A percentile compares a stretch with the other conserved stretches of the same genome.
Conservation (phyloP, 345 rosid genomes). For the Syzygium aqueum region DNA sequence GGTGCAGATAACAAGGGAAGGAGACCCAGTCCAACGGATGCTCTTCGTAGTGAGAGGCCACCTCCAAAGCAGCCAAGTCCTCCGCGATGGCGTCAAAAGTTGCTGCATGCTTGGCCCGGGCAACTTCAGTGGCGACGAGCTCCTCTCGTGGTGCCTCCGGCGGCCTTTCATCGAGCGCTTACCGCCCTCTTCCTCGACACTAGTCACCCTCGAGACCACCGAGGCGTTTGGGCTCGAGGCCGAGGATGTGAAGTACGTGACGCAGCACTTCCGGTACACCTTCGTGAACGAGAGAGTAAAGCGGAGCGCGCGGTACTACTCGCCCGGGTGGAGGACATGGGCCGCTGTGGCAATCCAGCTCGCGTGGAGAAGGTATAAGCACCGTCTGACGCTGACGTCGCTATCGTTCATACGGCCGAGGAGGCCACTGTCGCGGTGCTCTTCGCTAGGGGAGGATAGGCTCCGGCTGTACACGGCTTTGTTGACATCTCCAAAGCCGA, state of each 20-base stretch:
- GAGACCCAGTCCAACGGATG: constrained; percentile 95
- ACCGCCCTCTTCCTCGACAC: constrained; percentile 82
- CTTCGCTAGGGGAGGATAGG: constrained; percentile 84
- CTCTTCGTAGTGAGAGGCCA: constrained; percentile 93
- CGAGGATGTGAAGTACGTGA: constrained; percentile 79
- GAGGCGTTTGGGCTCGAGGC: constrained; percentile 96
- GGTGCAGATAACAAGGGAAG: constrained; percentile 77
- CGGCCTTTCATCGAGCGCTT: constrained; percentile 81
- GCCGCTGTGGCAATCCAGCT: constrained; percentile 92
- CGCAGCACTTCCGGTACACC: constrained; percentile 94
- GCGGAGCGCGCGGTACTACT: constrained; percentile 88
- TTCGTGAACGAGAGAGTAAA: constrained; percentile 85
- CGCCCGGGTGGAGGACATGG: constrained; percentile 99
- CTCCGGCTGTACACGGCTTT: constrained; percentile 84
- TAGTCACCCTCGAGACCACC: constrained; percentile 79
- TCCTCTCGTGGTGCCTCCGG: constrained; percentile 85
- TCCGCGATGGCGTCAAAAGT: constrained; percentile 77
- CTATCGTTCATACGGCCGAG: constrained; percentile 87
- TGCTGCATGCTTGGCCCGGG: constrained; percentile 98
- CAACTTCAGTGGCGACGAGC: constrained; percentile 95
- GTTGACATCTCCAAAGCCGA: constrained; percentile 93
- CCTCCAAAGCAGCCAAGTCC: constrained; percentile 89
- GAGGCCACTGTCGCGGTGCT: constrained; percentile 76
- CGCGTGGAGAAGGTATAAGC: constrained; percentile 93
- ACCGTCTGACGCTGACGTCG: constrained; percentile 69